Evolutionary conservation across 768 basidiomycete genomes (phyloP), one percentile per base, ranked within the genome.

Genomic region (Tulasnella sp.): DNA sequence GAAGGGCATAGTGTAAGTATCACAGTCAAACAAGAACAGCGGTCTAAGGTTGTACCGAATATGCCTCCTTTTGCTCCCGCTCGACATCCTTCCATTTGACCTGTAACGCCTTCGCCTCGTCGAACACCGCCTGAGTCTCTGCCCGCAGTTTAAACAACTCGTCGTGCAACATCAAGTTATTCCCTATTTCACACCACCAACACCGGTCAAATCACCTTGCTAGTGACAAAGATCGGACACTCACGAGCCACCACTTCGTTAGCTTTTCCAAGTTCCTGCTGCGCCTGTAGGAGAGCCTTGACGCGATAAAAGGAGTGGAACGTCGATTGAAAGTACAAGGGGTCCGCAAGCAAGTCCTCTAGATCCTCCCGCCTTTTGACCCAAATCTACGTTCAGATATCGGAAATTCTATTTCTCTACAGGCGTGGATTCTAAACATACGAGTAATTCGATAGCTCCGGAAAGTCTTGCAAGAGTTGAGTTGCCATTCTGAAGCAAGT

Each of bases 161-260:
- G 42, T 91, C 85, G 69, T 93, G 85, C 11, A 91, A 72, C 9
- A 81, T 75, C 44, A 91, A 72, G 68, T 91, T 94, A 65, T 80
- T 79, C 64, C 78, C 92, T 96, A 48, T 15, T 23, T 9, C 41
- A 58, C 2, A 15, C n/a, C 17, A 56, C 29, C n/a, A 32, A 10
- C 29, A 41, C n/a, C 19, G n/a, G 32, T 43, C 29, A 47, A 43
- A 24, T 15, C 34, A 50, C 3, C 41, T 15, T 11, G 17, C 49
- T 11, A 17, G 32, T 3, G 41, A 26, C n/a, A n/a, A 19, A 19
- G 4, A n/a, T 1, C 15, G 48, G n/a, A n/a, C n/a, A 74, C 91
- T 65, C 66, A 94, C 92, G 77, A 11, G 93, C 90, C 52, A 97
- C 84, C 7, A 82, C 78, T 66, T 92, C 86, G 65, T 97, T 96